phyloP scores from a whole-genome alignment of 352 stramenopile genomes.

The Pythium scleroteichum region DNA sequence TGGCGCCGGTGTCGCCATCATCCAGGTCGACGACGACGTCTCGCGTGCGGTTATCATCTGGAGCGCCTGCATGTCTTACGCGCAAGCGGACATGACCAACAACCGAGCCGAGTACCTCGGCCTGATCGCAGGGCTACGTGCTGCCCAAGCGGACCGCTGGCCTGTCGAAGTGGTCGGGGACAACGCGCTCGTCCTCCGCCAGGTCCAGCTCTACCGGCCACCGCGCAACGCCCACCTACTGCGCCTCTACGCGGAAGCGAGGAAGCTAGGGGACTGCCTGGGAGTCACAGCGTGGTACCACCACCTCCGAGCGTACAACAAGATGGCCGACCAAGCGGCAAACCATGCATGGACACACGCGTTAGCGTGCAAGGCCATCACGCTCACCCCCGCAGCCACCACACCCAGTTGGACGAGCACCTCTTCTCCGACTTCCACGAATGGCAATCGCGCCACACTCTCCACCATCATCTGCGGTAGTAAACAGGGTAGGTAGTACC shows the following conservation, averaged over 20 bases:
- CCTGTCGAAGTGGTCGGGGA: slow-evolving; percentile 7
- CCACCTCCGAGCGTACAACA: slow-evolving; percentile 22
- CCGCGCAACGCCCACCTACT: neutral
- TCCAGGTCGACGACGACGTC: neutral
- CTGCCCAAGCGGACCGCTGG: neutral
- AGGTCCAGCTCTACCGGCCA: neutral
- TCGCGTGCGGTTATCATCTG: neutral
- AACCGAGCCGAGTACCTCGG: slow-evolving; percentile 19
- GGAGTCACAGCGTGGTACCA: slow-evolving; percentile 1
- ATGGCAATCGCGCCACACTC: too few relatives aligned
- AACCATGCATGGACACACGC: too few relatives aligned
- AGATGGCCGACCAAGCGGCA: slow-evolving; percentile 19
- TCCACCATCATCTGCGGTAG: too few relatives aligned
- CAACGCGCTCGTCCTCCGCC: slow-evolving; percentile 10
- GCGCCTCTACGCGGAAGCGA: slow-evolving; percentile 3
- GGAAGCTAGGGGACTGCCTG: neutral
- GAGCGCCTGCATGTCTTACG: slow-evolving; percentile 12
- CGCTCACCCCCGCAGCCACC: too few relatives aligned
- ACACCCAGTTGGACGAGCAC: too few relatives aligned
- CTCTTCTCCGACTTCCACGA: too few relatives aligned
- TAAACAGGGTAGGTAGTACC: too few relatives aligned
- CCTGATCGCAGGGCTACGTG: neutral
- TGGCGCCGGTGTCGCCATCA: neutral
- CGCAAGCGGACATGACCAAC: slow-evolving; percentile 11
- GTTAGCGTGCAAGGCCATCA: too few relatives aligned